Base-by-base conservation (phyloP, 2,329 filamentous ascomycete species). In the Bipolaris zeicola region DNA sequence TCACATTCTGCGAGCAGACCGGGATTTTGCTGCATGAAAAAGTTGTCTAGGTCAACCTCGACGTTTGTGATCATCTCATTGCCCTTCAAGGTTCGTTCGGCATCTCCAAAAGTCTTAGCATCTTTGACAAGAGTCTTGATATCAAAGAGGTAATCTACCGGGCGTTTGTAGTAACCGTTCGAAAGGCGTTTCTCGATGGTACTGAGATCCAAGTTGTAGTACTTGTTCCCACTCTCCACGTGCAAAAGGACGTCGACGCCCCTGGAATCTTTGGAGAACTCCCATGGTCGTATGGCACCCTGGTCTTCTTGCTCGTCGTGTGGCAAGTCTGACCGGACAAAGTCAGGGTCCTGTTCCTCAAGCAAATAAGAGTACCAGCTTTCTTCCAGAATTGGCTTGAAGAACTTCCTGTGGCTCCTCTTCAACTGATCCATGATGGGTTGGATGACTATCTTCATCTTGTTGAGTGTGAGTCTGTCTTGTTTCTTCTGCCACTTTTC, bases 371-470 rank as follows among this genome's bases (percentile, higher is more conserved):
- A 83, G 57, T 96, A 92, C 62, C 88, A 84, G 10, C 78, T 76
- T 49, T 91, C 87, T 1, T 91, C 86, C 58, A 99, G 89, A 6
- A 72, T 86, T 1, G 91, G 89, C 52, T 87, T 87, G 58, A 92
- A 85, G 78, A 98, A 98, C 65, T 92, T 92, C 72, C 89, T 91
- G 78, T 96, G 96, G 72, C 90, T 92, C 60, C 84, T 83, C 75
- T 96, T 95, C 72, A 99, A 91, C 77, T 97, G 92, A 65, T 99
- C 94, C 92, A 99, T 97, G 65, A 98, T 91, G 1, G 91, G 92
- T 75, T 97, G 93, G 52, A 99, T 87, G 50, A 89, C 82, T 37
- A 96, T 87, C 79, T 98, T 99, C 63, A 99, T 81, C 56, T 89
- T 81, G 73, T 98, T 97, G 51, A 98, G 82, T 10, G 89, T 86